These are phyloP conservation scores for Venturia oleaginea DNA, from an alignment of 2,329 filamentous ascomycete species.

Conservation along the genomic window DNA sequence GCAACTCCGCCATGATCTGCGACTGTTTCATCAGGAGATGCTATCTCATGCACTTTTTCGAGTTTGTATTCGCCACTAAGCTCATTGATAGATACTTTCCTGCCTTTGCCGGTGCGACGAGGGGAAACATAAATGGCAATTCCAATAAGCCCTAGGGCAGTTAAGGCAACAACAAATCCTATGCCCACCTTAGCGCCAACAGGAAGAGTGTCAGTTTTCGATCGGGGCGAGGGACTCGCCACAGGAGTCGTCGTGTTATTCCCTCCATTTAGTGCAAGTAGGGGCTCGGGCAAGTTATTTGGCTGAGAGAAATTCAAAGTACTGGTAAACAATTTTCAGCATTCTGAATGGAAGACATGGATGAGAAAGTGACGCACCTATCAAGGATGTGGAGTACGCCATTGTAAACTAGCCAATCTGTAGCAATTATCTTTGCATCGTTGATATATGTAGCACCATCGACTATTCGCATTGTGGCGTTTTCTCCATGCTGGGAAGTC, in stretches of 20 bases:
- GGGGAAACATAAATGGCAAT: background rate
- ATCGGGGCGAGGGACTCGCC: background rate
- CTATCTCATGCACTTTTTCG: background rate
- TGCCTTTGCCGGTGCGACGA: background rate
- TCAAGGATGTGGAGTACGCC: background rate
- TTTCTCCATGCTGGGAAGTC: background rate
- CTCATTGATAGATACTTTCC: background rate
- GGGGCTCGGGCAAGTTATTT: background rate
- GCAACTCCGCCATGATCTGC: background rate
- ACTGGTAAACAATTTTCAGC: background rate
- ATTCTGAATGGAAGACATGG: background rate
- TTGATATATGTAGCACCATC: background rate
- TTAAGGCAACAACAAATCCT: background rate
- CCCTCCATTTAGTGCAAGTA: background rate
- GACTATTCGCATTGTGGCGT: background rate
- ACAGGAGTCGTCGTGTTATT: background rate
- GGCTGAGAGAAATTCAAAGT: background rate
- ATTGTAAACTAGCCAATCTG: background rate
- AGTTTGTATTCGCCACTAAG: background rate
- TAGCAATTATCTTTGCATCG: background rate
- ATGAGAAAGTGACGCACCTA: background rate
- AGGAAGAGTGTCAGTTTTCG: background rate
- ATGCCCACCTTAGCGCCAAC: conserved; percentile 1
- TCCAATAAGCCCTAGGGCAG: background rate
- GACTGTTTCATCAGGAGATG: background rate